A percentile compares a stretch with the other conserved stretches of the same genome.
phyloP scores from a whole-genome alignment of 2,329 filamentous ascomycete genomes.

The Daldinia sp. region DNA sequence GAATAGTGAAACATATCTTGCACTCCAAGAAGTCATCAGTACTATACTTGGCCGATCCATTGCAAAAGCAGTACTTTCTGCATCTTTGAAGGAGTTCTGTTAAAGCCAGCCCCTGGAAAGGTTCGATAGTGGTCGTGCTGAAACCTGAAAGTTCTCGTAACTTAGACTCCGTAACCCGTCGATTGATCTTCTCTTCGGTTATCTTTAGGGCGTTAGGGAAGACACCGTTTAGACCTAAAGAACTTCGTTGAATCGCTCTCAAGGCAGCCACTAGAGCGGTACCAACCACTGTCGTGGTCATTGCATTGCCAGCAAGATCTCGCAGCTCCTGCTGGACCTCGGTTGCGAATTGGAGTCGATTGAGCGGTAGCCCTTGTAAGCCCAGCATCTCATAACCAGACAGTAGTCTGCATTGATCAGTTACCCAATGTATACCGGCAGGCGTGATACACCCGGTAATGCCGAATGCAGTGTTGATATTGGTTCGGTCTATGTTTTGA shows the following conservation, averaged over 20 bases:
- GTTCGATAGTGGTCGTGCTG: not conserved
- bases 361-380: constrained; percentile 76
- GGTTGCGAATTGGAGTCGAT: constrained; percentile 71
- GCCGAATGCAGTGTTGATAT: constrained; percentile 63
- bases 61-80: constrained; percentile 55
- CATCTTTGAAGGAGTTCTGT: constrained; percentile 29
- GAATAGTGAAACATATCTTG: constrained; percentile 52
- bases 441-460: constrained; percentile 77
- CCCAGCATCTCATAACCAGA: constrained; percentile 72
- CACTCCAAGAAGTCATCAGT: constrained; percentile 49
- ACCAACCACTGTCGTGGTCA: constrained; percentile 80
- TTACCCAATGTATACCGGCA: constrained; percentile 69
- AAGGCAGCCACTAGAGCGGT: constrained; percentile 71
- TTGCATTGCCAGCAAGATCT: constrained; percentile 82
- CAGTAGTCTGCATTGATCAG: constrained; percentile 70
- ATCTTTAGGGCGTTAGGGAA: not conserved
- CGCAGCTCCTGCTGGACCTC: constrained; percentile 73
- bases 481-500: constrained; percentile 76
- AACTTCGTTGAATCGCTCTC: constrained; percentile 51
- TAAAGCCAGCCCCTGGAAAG: constrained; percentile 29
- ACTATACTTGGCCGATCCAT: constrained; percentile 50
- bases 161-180: not conserved
- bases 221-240: not conserved
- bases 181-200: not conserved
- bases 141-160: constrained; percentile 12